Evolutionary conservation across 306 rosid genomes (phyloP).

Genomic region (Cicer chorassanicum): DNA sequence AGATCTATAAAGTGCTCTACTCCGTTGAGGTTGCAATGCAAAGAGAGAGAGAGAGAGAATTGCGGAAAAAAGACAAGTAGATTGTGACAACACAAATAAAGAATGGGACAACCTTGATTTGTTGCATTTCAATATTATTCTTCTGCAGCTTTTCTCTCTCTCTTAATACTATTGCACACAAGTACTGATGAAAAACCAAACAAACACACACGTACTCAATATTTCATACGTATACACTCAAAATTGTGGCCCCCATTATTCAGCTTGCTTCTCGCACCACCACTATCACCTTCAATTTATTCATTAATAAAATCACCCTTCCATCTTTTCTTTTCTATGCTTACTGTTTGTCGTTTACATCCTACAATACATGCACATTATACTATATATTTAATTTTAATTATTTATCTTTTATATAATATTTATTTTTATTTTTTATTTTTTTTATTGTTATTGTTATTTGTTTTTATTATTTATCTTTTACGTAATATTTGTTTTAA

Average conservation of each 20-base stretch:
- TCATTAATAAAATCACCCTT: not conserved
- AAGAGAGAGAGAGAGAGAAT: conserved; percentile 55
- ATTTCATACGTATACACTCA: not conserved
- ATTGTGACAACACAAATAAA: conserved; percentile 74
- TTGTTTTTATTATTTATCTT: no score
- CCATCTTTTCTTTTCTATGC: no score
- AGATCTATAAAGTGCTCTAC: not conserved
- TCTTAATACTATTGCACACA: not conserved
- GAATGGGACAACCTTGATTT: conserved; percentile 81
- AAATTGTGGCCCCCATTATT: conserved; percentile 54
- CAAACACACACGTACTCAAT: not conserved
- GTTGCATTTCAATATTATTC: conserved; percentile 74
- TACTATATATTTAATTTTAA: no score
- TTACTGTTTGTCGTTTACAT: no score
- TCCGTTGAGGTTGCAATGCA: conserved; percentile 36
- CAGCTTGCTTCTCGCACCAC: conserved; percentile 55
- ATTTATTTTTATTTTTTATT: no score
- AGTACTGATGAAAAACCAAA: not conserved
- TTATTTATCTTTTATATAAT: no score
- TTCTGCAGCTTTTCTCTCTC: conserved; percentile 67
- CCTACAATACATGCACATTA: no score
- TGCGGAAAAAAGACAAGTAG: conserved; percentile 75
- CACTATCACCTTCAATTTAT: conserved; percentile 40
- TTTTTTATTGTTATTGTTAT: no score
- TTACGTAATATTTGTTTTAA: no score